Base-by-base conservation (phyloP, 192 early-diverging fungal species). In the Backusella parvicylindrica region DNA sequence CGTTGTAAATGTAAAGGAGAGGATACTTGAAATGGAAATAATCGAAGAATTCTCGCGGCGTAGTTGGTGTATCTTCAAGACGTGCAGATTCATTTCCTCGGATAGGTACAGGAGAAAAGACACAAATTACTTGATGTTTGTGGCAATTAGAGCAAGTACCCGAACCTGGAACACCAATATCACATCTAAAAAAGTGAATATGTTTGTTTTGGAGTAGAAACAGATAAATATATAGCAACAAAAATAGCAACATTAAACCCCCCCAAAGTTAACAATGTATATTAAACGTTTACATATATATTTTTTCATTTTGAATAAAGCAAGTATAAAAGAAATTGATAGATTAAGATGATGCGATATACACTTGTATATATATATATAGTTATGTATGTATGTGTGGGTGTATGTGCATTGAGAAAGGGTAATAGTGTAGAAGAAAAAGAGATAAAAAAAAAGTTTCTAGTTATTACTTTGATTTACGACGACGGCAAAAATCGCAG, bases 381-480 rank as follows among this genome's bases (percentile, higher is more conserved):
- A 15, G 9, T 0, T 68, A 15, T 43, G 41, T 43, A 15, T 11
- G 12, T 26, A 1, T 56, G 8, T 56, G n/a, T 56, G 9, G 9
- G 3, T 47, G 18, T 4, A 23, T 50, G 8, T 60, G 53, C 12
- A 28, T 23, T 13, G 23, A 28, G n/a, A 60, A 28, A 53, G 21
- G 21, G n/a, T 21, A 60, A 60, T 12, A 12, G 26, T 0, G n/a
- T 28, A 60, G 53, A 60, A 65, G 30, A 40, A 50, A 66, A 21
- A 28, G 11, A 38, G 41, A 23, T 30, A 64, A 40, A 49, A 33
- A 64, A 63, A 28, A 28, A 15, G 2, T 37, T 35, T 18, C 15
- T 64, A 36, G 16, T 50, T 50, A 65, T 81, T 70, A 81, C 79
- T 81, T 81, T 23, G 75, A 73, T 81, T 81, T 81, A 35, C 79